Evolutionary conservation across 1,139 yeast genomes (phyloP).

Genomic region (Yarrowia galli): DNA sequence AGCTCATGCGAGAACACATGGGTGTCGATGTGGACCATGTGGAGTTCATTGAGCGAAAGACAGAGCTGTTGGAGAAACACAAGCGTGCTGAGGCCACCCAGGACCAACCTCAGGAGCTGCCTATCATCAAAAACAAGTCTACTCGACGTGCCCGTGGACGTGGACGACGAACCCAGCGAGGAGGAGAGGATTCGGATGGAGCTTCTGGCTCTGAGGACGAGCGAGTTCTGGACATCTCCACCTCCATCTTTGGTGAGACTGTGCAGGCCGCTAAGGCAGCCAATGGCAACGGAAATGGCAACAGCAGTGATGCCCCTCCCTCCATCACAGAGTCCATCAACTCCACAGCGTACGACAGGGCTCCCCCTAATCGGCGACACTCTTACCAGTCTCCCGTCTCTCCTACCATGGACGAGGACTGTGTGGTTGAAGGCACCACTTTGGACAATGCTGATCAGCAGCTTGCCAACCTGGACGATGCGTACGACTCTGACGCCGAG

Average conservation of each 20-base stretch:
- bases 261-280: conserved; percentile 26
- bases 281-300: neutral
- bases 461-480: conserved; percentile 13
- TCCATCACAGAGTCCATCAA: neutral
- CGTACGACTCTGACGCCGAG: conserved; percentile 33
- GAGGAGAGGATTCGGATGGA: conserved; percentile 23
- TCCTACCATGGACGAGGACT: conserved; percentile 14
- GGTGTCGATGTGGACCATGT: conserved; percentile 91
- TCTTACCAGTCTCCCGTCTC: conserved; percentile 24
- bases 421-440: conserved; percentile 12
- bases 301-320: neutral
- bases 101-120: conserved; percentile 17
- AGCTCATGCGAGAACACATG: conserved; percentile 95
- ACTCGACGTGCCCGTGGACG: neutral
- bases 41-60: conserved; percentile 75
- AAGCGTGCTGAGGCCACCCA: conserved; percentile 11
- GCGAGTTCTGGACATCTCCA: conserved; percentile 23
- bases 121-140: conserved; percentile 15
- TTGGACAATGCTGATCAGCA: conserved; percentile 11
- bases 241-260: conserved; percentile 25
- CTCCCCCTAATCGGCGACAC: neutral
- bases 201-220: conserved; percentile 33
- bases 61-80: conserved; percentile 41
- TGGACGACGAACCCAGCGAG: neutral
- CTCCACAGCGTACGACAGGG: neutral